Percentiles rank a stretch among this genome's conserved stretches.
These are phyloP conservation scores for Monosporascus sp. DNA, from an alignment of 2,329 filamentous ascomycete genomes.

Conservation along the genomic window DNA sequence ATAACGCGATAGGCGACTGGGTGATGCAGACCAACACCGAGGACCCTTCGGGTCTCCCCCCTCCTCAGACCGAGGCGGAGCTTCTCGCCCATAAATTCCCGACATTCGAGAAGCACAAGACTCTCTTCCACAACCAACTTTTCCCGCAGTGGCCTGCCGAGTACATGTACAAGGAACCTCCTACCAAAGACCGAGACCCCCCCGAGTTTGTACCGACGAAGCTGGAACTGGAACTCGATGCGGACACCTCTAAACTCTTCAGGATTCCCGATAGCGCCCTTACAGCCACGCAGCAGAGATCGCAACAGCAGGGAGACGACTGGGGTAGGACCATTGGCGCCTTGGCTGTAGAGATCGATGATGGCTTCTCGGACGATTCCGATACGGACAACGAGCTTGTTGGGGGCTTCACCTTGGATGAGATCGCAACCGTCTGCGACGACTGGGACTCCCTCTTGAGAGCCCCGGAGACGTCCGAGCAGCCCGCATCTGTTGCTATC, in stretches of 20 bases:
- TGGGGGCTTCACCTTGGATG: conserved; percentile 70
- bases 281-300: conserved; percentile 45
- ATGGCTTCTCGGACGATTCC: conserved; percentile 34
- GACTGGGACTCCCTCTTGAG: conserved; percentile 72
- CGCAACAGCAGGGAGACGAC: conserved; percentile 40
- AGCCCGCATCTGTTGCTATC: conserved; percentile 20
- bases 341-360: conserved; percentile 34
- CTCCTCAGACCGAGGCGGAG: conserved; percentile 68
- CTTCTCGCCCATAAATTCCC: conserved; percentile 77
- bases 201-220: conserved; percentile 70
- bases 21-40: conserved; percentile 42
- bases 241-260: conserved; percentile 83
- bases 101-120: conserved; percentile 67
- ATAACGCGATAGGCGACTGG: conserved; percentile 28
- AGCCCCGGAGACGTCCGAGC: conserved; percentile 7
- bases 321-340: conserved; percentile 43
- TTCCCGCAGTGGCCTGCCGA: conserved; percentile 75
- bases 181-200: conserved; percentile 70
- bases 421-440: conserved; percentile 79
- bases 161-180: conserved; percentile 72
- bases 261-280: conserved; percentile 61
- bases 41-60: conserved; percentile 60
- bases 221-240: conserved; percentile 76
- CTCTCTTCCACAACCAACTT: conserved; percentile 75
- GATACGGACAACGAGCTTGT: conserved; percentile 59